Base-by-base conservation (phyloP, 176 grass and related monocot genomes). In the Juncus inflexus region DNA sequence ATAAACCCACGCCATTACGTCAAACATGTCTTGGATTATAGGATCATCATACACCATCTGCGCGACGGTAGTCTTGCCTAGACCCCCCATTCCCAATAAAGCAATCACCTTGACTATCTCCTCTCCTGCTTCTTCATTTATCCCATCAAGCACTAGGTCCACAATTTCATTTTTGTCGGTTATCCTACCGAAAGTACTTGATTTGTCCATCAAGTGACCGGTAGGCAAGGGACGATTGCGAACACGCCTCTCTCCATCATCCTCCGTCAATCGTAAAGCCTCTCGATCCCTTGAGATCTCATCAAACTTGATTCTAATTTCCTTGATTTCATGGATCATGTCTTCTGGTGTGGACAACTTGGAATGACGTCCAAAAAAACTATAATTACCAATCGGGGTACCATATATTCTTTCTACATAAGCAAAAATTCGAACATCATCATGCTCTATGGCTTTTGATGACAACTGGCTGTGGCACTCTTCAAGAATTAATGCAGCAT, bases 1-100 rank as follows among this genome's bases (percentile, higher is more conserved):
- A 70, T 38, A 57, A 8, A 70, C 7, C 66, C 66, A 70, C 12
- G 8, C 14, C 45, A 15, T 70, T 2, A 70, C 5, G n/a, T 56
- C 42, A 54, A 70, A 57, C 19, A 12, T 14, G 16, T 4, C 7
- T 36, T 55, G 7, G 2, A 70, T 19, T 10, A 53, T 35, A 6
- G 6, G 2, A 40, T 70, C 15, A 36, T 70, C 53, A 53, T 57
- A 70, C 8, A 55, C 66, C n/a, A 55, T 7, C 7, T 70, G 66
- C 3, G 66, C 49, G 39, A 70, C 8, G n/a, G 66, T 55, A 1
- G 47, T 70, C 38, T 70, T 56, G 12, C 66, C 66, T 0, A 70
- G 1, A 2, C 66, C 66, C 3, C 66, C 66, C 66, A 55, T 70
- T 28, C 66, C 66, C 8, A 70, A 28, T 8, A 70, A 53, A 5